Conservation (phyloP, 2,329 filamentous ascomycete species). For the Pseudogymnoascus sp. region DNA sequence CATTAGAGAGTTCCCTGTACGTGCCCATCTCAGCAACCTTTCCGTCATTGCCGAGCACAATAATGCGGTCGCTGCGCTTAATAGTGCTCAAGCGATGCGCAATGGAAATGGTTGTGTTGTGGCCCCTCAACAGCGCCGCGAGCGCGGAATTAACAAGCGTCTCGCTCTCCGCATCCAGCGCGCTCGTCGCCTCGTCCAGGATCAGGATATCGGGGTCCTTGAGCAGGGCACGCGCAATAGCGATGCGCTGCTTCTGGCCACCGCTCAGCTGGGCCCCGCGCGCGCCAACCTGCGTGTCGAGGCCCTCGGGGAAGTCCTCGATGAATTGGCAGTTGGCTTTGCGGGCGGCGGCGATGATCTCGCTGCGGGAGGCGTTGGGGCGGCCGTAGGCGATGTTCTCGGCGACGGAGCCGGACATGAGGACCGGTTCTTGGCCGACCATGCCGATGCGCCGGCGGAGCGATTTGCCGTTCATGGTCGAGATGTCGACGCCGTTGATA, state of each 20-base stretch:
- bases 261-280: slow-evolving; percentile 90
- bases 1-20: slow-evolving; percentile 67
- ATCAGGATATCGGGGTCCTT: slow-evolving; percentile 97
- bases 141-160: slow-evolving; percentile 92
- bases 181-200: slow-evolving; percentile 91
- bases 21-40: slow-evolving; percentile 85
- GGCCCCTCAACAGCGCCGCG: slow-evolving; percentile 69
- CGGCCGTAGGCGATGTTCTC: slow-evolving; percentile 90
- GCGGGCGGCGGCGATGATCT: slow-evolving; percentile 79
- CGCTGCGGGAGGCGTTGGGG: slow-evolving; percentile 66
- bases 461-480: slow-evolving; percentile 85
- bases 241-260: slow-evolving; percentile 92
- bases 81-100: slow-evolving; percentile 94
- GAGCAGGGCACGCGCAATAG: slow-evolving; percentile 87
- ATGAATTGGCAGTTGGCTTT: slow-evolving; percentile 97
- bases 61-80: slow-evolving; percentile 89
- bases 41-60: slow-evolving; percentile 81
- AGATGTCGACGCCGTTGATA: slow-evolving; percentile 79
- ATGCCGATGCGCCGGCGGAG: slow-evolving; percentile 87
- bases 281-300: slow-evolving; percentile 89
- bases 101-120: slow-evolving; percentile 95
- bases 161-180: slow-evolving; percentile 92
- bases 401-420: slow-evolving; percentile 78
- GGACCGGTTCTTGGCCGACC: slow-evolving; percentile 89
- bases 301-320: slow-evolving; percentile 87